Conservation (phyloP, 1,284 basidiomycete genomes). For the Ganoderma lucidum region DNA sequence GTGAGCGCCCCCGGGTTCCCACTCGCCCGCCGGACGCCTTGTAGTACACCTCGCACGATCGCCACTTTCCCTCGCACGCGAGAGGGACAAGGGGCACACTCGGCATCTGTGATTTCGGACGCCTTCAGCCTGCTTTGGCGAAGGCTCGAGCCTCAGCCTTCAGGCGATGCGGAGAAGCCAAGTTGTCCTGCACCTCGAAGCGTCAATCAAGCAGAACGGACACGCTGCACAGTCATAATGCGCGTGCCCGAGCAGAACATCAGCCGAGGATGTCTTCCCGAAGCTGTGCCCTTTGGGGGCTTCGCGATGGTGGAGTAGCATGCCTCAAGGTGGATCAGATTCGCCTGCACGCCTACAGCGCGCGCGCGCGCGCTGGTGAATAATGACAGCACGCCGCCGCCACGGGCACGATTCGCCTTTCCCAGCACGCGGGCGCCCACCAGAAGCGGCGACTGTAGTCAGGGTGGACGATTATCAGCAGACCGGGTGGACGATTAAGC, state of each 20-base stretch:
- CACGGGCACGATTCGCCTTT: conserved; percentile 24
- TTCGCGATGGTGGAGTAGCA: background rate
- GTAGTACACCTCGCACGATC: conserved; percentile 3
- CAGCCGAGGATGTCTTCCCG: background rate
- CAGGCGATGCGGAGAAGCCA: background rate
- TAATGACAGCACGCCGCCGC: conserved; percentile 13
- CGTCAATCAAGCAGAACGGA: conserved; percentile 26
- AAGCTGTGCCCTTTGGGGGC: conserved; percentile 6
- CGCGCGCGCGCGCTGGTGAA: background rate
- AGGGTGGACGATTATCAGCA: conserved; percentile 32
- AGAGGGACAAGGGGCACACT: conserved; percentile 4
- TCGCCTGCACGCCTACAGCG: background rate
- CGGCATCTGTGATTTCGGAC: background rate
- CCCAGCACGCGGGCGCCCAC: conserved; percentile 23
- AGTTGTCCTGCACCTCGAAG: background rate
- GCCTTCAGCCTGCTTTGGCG: conserved; percentile 6
- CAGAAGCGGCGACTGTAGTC: conserved; percentile 32
- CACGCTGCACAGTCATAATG: conserved; percentile 9
- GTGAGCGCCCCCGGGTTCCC: background rate
- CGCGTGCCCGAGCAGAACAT: conserved; percentile 5
- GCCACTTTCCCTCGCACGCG: conserved; percentile 1
- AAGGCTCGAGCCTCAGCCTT: background rate
- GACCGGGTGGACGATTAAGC: conserved; percentile 15
- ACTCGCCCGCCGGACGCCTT: background rate
- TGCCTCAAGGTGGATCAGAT: conserved; percentile 7